Conservation (phyloP, 2,329 filamentous ascomycete species). For the Microsporum ferrugineum region DNA sequence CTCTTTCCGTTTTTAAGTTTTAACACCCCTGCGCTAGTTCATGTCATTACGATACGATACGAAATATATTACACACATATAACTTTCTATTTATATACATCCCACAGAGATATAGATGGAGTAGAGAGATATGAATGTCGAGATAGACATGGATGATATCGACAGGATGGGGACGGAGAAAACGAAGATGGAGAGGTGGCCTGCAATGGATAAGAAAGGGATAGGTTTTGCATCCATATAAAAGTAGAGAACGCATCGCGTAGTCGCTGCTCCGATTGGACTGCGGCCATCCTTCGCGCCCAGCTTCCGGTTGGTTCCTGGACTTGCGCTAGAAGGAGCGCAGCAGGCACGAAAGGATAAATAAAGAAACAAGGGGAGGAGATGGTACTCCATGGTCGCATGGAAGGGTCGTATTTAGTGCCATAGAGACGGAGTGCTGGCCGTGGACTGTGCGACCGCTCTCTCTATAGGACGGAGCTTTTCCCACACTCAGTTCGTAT, state of each 20-base stretch:
- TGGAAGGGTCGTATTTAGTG: not conserved
- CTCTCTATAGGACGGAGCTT: too few relatives aligned
- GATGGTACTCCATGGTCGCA: not conserved
- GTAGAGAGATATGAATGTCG: not conserved
- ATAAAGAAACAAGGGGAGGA: not conserved
- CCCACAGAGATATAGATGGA: not conserved
- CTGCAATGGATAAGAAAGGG: not conserved
- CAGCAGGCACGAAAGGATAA: not conserved
- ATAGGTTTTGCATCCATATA: not conserved
- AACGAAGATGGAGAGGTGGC: not conserved
- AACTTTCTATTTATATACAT: not conserved
- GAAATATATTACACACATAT: not conserved
- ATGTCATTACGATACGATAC: not conserved
- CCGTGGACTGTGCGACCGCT: too few relatives aligned
- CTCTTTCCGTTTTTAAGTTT: not conserved
- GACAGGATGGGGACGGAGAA: not conserved
- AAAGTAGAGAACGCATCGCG: not conserved
- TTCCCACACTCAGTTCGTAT: too few relatives aligned
- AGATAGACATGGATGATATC: not conserved
- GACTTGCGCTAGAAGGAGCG: not conserved
- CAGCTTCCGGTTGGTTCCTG: not conserved
- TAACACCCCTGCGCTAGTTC: too few relatives aligned
- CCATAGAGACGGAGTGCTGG: not conserved
- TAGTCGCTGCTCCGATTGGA: not conserved
- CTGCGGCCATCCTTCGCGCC: not conserved